Conservation (phyloP, 1,139 yeast genomes). For the Debaryomycetaceae sp. region DNA sequence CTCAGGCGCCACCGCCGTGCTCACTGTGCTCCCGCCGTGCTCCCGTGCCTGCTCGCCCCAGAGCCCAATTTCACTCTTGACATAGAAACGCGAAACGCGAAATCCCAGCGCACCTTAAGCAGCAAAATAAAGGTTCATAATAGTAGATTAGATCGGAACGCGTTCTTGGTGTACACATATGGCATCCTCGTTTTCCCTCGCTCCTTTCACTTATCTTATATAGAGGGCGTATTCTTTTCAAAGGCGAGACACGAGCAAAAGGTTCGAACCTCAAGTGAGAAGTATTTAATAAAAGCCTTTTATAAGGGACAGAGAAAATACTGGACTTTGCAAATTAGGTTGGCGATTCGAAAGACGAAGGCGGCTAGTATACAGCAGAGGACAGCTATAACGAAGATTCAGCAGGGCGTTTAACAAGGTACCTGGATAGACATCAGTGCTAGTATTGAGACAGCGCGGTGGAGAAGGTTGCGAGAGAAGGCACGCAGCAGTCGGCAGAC, state of each 20-base stretch:
- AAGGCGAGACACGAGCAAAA: background rate
- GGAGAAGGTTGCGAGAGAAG: background rate
- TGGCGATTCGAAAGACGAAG: too few relatives aligned
- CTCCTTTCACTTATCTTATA: background rate
- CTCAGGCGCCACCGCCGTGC: too few relatives aligned
- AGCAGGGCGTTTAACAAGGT: background rate
- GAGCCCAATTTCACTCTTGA: background rate
- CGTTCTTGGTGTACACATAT: background rate
- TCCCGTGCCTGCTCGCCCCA: too few relatives aligned
- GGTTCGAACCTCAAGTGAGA: background rate
- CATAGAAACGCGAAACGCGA: slow-evolving; percentile 5
- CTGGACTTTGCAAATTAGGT: too few relatives aligned
- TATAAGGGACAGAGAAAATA: too few relatives aligned
- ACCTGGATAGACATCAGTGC: background rate
- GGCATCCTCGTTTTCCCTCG: background rate
- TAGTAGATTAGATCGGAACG: background rate
- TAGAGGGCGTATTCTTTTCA: background rate
- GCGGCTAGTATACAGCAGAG: too few relatives aligned
- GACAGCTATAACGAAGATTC: too few relatives aligned
- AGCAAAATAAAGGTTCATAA: background rate
- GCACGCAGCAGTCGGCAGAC: background rate
- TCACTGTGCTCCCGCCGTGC: too few relatives aligned
- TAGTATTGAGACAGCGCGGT: background rate
- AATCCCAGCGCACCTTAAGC: background rate
- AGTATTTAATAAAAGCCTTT: too few relatives aligned